A percentile compares a stretch with the other conserved stretches of the same genome.
These are phyloP conservation scores for Salicornia ramosissima DNA, from an alignment of 148 eudicot genomes.

Conservation along the genomic window DNA sequence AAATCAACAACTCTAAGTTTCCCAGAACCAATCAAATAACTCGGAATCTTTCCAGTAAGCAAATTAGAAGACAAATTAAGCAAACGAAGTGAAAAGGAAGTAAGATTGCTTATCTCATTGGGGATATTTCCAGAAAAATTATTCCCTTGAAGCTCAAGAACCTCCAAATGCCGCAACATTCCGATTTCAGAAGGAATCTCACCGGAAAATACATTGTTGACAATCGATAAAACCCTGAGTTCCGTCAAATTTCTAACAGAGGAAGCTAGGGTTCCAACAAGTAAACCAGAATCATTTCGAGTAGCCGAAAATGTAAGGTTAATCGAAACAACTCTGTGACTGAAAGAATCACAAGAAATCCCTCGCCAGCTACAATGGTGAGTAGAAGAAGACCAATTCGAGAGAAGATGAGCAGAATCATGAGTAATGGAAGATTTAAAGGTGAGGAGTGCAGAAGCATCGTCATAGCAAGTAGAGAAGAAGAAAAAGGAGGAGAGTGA, in stretches of 20 bases:
- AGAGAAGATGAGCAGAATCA: slow-evolving; percentile 28
- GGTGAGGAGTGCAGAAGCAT: slow-evolving; percentile 25
- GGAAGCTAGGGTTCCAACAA: slow-evolving; percentile 36
- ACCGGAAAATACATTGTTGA: slow-evolving; percentile 35
- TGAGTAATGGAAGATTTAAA: slow-evolving; percentile 29
- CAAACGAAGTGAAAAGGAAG: slow-evolving; percentile 19
- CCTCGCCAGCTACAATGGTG: slow-evolving; percentile 75
- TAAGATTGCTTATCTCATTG: slow-evolving; percentile 23
- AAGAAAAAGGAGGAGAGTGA: slow-evolving; percentile 7
- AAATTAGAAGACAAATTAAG: slow-evolving; percentile 45
- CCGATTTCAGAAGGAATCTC: slow-evolving; percentile 38
- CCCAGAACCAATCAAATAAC: slow-evolving; percentile 24
- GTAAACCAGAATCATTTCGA: slow-evolving; percentile 3
- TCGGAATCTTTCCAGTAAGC: slow-evolving; percentile 34
- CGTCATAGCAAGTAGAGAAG: neutral
- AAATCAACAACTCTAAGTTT: slow-evolving; percentile 36
- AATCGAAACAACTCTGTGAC: slow-evolving; percentile 31
- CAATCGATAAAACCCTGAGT: slow-evolving; percentile 36
- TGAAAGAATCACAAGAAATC: slow-evolving; percentile 40
- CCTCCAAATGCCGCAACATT: slow-evolving; percentile 26
- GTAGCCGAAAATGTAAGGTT: slow-evolving; percentile 21
- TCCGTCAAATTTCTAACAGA: slow-evolving; percentile 35
- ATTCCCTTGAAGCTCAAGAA: slow-evolving; percentile 43
- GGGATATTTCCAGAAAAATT: slow-evolving; percentile 38
- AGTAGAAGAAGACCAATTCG: slow-evolving; percentile 29